These are phyloP conservation scores for Cadophora sp. DNA, from an alignment of 2,329 filamentous ascomycete genomes.

Conservation along the genomic window DNA sequence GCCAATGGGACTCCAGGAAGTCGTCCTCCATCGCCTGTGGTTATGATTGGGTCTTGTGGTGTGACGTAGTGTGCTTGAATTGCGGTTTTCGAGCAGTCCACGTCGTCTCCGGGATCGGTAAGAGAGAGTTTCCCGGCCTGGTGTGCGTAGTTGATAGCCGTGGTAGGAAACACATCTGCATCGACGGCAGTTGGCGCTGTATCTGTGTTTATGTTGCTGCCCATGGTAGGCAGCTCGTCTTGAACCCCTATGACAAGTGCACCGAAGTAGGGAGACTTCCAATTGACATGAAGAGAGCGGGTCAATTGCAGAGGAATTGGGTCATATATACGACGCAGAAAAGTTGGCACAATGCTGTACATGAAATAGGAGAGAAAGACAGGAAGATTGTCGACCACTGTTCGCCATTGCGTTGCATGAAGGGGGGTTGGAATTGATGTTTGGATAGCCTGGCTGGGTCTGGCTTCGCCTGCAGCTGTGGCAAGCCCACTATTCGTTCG, in stretches of 20 bases:
- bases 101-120: constrained; percentile 40
- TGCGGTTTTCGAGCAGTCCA: constrained; percentile 52
- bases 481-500: constrained; percentile 1
- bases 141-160: constrained; percentile 62
- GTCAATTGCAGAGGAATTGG: constrained; percentile 10
- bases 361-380: not conserved
- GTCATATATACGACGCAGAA: not conserved
- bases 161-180: constrained; percentile 22
- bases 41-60: constrained; percentile 73
- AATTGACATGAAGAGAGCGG: constrained; percentile 17
- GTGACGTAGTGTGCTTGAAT: constrained; percentile 71
- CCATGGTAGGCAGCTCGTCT: constrained; percentile 23
- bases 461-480: not conserved
- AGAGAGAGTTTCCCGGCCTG: constrained; percentile 66
- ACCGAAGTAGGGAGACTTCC: constrained; percentile 15
- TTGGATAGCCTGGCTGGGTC: constrained; percentile 11
- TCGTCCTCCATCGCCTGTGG: constrained; percentile 70
- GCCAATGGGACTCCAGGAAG: constrained; percentile 72
- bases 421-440: not conserved
- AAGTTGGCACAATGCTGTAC: not conserved
- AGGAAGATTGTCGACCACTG: not conserved
- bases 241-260: constrained; percentile 23
- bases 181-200: not conserved
- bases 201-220: constrained; percentile 14
- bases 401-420: not conserved